phyloP scores from a whole-genome alignment of 257 asterid genomes.

The Solanum tarijense region DNA sequence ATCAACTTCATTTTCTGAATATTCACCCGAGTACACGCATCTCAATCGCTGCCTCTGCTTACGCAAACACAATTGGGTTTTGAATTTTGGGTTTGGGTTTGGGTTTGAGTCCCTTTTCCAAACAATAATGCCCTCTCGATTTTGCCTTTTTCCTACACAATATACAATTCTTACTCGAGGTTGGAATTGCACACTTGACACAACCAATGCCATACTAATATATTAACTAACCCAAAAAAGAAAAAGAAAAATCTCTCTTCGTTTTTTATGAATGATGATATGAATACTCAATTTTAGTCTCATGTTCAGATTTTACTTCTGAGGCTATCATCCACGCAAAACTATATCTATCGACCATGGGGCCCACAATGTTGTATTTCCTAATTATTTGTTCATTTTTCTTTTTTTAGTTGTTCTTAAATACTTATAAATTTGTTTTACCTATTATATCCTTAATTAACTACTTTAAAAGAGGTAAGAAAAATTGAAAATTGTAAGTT shows the following conservation, averaged over 20 bases:
- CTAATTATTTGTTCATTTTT: too few relatives aligned
- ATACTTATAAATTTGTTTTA: too few relatives aligned
- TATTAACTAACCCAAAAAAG: neutral
- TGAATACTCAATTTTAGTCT: too few relatives aligned
- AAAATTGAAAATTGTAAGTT: too few relatives aligned
- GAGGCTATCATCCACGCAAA: neutral
- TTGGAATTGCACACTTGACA: neutral
- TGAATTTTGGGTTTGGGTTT: neutral
- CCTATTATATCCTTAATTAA: too few relatives aligned
- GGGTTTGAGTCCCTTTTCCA: neutral
- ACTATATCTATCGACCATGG: neutral
- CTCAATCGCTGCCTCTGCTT: slow-evolving; percentile 1
- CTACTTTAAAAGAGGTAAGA: too few relatives aligned
- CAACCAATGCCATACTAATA: neutral
- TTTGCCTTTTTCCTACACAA: neutral
- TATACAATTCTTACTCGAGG: neutral
- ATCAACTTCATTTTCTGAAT: slow-evolving; percentile 15
- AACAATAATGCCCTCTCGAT: neutral
- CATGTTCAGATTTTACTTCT: neutral
- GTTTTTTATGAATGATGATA: too few relatives aligned
- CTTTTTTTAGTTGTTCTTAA: too few relatives aligned
- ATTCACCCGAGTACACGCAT: slow-evolving; percentile 43
- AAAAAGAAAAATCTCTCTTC: neutral
- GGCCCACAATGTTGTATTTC: neutral
- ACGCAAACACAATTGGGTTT: slow-evolving; percentile 8